phyloP scores from a whole-genome alignment of 352 stramenopile genomes.

The Ophiocytium majus region DNA sequence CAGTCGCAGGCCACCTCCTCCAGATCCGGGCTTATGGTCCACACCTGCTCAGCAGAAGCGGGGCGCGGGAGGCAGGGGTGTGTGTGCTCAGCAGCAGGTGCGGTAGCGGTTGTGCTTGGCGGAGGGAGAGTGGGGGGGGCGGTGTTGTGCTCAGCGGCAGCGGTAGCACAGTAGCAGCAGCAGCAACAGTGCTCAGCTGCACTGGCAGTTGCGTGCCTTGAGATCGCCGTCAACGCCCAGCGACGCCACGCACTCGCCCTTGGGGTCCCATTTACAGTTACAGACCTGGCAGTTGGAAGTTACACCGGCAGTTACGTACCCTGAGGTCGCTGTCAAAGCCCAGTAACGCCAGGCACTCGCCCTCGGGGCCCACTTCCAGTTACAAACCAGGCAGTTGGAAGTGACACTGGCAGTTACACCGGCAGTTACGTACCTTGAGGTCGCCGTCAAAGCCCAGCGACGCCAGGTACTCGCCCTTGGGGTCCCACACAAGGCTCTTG shows the following conservation, averaged over 20 bases:
- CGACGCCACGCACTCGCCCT: conserved; percentile 40
- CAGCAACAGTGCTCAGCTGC: too few species aligned
- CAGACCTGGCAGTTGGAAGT: conserved; percentile 28
- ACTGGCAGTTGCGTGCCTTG: too few species aligned
- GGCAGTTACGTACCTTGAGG: conserved; percentile 6
- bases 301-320: too few species aligned
- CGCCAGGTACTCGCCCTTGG: conserved; percentile 42
- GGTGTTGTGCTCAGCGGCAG: not conserved
- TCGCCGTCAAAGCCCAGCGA: conserved; percentile 36
- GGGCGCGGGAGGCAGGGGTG: too few species aligned
- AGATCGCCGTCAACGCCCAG: conserved; percentile 31
- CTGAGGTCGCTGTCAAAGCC: too few species aligned
- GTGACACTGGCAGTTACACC: too few species aligned
- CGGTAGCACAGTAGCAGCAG: too few species aligned
- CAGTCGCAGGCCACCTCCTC: conserved; percentile 20
- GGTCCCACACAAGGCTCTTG: conserved; percentile 45
- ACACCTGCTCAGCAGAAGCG: conserved; percentile 33
- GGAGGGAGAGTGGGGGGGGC: not conserved
- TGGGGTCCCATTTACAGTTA: conserved; percentile 39
- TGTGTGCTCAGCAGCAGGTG: too few species aligned
- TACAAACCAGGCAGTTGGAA: too few species aligned
- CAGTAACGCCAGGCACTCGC: too few species aligned
- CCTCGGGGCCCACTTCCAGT: too few species aligned
- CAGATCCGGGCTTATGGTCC: conserved; percentile 27
- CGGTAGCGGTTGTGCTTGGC: too few species aligned